Conservation (phyloP, 805 yeast genomes). For the Cyberlindnera veronae region DNA sequence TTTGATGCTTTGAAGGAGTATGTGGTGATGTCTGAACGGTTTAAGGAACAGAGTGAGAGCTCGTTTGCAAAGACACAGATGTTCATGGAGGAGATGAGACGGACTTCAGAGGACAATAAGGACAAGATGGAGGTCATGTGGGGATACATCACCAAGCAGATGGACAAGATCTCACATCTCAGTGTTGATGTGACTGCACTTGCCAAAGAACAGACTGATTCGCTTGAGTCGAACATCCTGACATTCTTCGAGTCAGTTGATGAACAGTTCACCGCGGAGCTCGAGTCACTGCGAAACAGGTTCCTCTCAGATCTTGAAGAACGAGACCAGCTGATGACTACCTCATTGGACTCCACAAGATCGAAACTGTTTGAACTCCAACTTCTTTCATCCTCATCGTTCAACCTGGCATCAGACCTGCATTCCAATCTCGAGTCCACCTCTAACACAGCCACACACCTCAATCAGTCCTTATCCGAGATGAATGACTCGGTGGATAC, state of each 20-base stretch:
- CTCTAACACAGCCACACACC: slow-evolving; percentile 1
- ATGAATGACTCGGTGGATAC: slow-evolving; percentile 9
- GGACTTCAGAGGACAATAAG: slow-evolving; percentile 7
- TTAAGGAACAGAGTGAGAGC: slow-evolving; percentile 16
- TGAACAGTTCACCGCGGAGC: slow-evolving; percentile 7
- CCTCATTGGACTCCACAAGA: slow-evolving; percentile 5
- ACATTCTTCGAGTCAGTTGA: slow-evolving; percentile 11
- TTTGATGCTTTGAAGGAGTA: slow-evolving; percentile 20
- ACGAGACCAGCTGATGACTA: slow-evolving; percentile 10
- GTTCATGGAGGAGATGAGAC: slow-evolving; percentile 16
- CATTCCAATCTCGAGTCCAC: slow-evolving; percentile 3
- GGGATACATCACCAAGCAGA: slow-evolving; percentile 10
- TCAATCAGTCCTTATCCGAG: slow-evolving; percentile 8
- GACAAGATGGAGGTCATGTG: slow-evolving; percentile 15
- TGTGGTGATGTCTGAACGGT: slow-evolving; percentile 15
- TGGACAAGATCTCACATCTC: slow-evolving; percentile 16
- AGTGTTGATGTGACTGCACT: slow-evolving; percentile 17
- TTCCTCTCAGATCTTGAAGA: slow-evolving; percentile 16
- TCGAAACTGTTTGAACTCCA: neutral
- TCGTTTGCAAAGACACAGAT: slow-evolving; percentile 11
- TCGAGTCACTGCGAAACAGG: slow-evolving; percentile 10
- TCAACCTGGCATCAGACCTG: slow-evolving; percentile 1
- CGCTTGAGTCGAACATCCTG: slow-evolving; percentile 12
- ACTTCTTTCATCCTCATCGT: neutral
- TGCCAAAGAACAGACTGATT: slow-evolving; percentile 10